phyloP scores from a whole-genome alignment of 2,329 filamentous ascomycete genomes.

The Chaetothyriales sp. region DNA sequence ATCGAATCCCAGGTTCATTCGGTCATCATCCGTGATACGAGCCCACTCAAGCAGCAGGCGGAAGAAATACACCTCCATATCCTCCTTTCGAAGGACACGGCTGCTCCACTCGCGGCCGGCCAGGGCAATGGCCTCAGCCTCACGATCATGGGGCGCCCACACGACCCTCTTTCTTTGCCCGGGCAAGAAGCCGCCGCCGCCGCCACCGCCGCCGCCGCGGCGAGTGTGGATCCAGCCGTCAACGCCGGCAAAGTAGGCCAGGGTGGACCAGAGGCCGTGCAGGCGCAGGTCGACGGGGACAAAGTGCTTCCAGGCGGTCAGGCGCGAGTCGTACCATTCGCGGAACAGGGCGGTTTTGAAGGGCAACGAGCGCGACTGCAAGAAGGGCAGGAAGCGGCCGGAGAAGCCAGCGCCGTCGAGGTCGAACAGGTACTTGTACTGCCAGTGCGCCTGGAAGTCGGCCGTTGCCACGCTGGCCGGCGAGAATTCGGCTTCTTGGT shows the following conservation, averaged over 20 bases:
- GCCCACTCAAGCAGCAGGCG: constrained; percentile 64
- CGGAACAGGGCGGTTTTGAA: constrained; percentile 57
- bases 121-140: constrained; percentile 51
- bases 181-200: constrained; percentile 22
- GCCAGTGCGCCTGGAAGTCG: constrained; percentile 44
- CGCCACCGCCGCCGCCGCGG: constrained; percentile 19
- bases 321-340: constrained; percentile 62
- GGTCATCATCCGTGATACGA: constrained; percentile 47
- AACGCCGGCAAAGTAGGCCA: constrained; percentile 57
- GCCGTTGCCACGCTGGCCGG: constrained; percentile 26
- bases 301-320: constrained; percentile 66
- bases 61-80: constrained; percentile 72
- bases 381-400: constrained; percentile 47
- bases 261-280: constrained; percentile 56
- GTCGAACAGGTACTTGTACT: constrained; percentile 56
- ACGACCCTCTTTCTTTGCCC: constrained; percentile 24
- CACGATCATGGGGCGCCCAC: constrained; percentile 35
- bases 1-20: constrained; percentile 33
- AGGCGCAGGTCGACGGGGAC: constrained; percentile 61
- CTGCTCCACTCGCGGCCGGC: constrained; percentile 51
- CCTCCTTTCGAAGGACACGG: constrained; percentile 49
- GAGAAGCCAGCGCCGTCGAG: constrained; percentile 55
- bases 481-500: constrained; percentile 38
- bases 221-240: constrained; percentile 24
- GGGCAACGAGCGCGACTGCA: constrained; percentile 52